phyloP scores from a whole-genome alignment of 805 yeast genomes.

The Suhomyces pyralidae region DNA sequence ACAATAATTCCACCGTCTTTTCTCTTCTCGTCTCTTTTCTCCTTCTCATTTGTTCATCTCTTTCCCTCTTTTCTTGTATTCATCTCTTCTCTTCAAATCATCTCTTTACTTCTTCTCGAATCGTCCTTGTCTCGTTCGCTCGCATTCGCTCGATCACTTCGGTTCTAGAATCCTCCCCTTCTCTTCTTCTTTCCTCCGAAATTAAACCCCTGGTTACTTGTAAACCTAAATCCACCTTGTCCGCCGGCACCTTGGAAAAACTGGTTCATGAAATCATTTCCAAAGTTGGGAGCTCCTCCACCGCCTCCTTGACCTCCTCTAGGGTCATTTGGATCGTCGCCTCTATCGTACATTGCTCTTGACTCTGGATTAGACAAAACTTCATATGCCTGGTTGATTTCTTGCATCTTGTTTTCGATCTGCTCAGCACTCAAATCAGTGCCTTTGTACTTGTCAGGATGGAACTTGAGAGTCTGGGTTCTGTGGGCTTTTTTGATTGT shows the following conservation, averaged over 20 bases:
- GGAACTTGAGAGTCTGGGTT: slow-evolving; percentile 71
- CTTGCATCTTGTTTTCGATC: slow-evolving; percentile 83
- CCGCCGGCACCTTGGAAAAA: slow-evolving; percentile 8
- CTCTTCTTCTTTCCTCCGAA: neutral
- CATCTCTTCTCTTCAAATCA: too few relatives aligned
- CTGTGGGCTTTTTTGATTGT: slow-evolving; percentile 82
- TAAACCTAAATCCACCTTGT: neutral
- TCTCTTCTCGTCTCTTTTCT: too few relatives aligned
- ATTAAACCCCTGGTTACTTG: neutral
- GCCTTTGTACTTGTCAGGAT: slow-evolving; percentile 84
- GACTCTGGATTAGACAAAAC: slow-evolving; percentile 66
- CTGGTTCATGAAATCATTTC: slow-evolving; percentile 4
- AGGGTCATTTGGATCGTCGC: slow-evolving; percentile 51
- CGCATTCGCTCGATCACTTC: too few relatives aligned
- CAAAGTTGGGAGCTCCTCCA: neutral
- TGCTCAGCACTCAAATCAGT: slow-evolving; percentile 63
- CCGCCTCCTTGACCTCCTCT: slow-evolving; percentile 4
- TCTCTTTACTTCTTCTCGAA: too few relatives aligned
- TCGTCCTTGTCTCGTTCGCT: too few relatives aligned
- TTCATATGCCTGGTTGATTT: slow-evolving; percentile 90
- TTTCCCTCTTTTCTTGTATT: too few relatives aligned
- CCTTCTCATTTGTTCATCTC: too few relatives aligned
- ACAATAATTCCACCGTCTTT: too few relatives aligned
- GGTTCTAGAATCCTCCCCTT: neutral
- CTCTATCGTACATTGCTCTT: slow-evolving; percentile 64